These are phyloP conservation scores for Metschnikowia henanensis DNA, from an alignment of 805 yeast species.

Conservation along the genomic window DNA sequence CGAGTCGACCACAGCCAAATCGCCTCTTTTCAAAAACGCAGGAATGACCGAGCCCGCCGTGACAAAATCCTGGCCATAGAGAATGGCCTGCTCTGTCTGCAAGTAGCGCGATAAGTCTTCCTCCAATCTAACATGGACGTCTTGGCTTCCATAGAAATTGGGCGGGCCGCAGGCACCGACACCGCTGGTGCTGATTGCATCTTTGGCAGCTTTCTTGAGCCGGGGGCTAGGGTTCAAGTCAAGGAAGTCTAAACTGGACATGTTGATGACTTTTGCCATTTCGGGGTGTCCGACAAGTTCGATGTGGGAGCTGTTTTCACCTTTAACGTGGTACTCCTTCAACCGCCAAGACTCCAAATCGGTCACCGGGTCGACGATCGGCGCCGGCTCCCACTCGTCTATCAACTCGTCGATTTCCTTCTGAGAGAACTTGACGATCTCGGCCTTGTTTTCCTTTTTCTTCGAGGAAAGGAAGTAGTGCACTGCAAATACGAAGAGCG, in stretches of 20 bases:
- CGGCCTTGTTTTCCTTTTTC: conserved; percentile 72
- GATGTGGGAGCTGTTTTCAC: conserved; percentile 48
- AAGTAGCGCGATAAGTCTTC: conserved; percentile 72
- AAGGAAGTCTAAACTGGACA: conserved; percentile 72
- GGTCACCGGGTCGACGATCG: conserved; percentile 59
- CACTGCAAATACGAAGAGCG: conserved; percentile 77
- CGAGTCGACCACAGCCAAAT: conserved; percentile 83
- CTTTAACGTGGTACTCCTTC: conserved; percentile 58
- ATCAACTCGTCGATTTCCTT: conserved; percentile 79
- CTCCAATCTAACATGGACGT: conserved; percentile 80
- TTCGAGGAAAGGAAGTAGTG: conserved; percentile 79
- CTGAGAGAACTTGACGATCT: conserved; percentile 57
- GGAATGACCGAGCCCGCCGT: conserved; percentile 89
- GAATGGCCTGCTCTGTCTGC: conserved; percentile 73
- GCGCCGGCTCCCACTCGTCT: conserved; percentile 91
- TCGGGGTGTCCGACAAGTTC: conserved; percentile 28
- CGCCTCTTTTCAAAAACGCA: conserved; percentile 94
- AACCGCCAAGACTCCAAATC: conserved; percentile 61
- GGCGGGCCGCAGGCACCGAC: conserved; percentile 99
- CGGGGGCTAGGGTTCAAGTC: conserved; percentile 51
- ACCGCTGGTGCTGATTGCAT: conserved; percentile 68
- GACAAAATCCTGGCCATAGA: conserved; percentile 91
- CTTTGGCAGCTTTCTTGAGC: conserved; percentile 54
- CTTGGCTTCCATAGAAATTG: conserved; percentile 95
- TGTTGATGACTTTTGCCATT: conserved; percentile 50